Conservation (phyloP, 129 eudicot genomes). For the Pseudognaphalium luteoalbum region DNA sequence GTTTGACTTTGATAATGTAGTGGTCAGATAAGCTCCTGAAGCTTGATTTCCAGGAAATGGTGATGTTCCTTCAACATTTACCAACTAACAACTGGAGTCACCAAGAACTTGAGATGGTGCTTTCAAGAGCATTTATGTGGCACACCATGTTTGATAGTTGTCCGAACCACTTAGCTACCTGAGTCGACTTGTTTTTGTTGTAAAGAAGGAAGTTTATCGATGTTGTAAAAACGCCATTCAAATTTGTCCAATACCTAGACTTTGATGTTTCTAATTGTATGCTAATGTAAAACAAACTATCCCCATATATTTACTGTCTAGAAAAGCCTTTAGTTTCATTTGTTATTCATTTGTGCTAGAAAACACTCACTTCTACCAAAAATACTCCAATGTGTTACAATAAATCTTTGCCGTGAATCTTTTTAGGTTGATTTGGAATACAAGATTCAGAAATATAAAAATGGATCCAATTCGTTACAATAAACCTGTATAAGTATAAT, state of each 20-base stretch:
- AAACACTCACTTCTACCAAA: background rate
- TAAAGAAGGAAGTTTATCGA: constrained; percentile 27
- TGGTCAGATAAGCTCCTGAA: constrained; percentile 87
- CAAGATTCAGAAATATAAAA: no score
- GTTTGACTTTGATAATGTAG: constrained; percentile 41
- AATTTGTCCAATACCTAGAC: background rate
- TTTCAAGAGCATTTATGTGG: constrained; percentile 79
- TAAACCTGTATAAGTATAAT: no score
- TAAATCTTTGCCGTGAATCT: no score
- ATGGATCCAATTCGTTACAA: no score
- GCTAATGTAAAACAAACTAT: constrained; percentile 15
- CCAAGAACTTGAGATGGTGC: constrained; percentile 44
- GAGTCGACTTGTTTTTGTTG: constrained; percentile 22
- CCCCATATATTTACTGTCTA: background rate
- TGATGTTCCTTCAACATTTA: constrained; percentile 95
- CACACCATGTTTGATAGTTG: constrained; percentile 84
- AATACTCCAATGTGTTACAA: no score
- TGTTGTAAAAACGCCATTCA: constrained; percentile 33
- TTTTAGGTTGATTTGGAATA: no score
- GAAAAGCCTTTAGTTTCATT: background rate
- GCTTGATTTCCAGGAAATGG: constrained; percentile 98
- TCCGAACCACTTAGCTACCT: constrained; percentile 84
- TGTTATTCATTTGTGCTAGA: background rate
- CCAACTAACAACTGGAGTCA: constrained; percentile 83
- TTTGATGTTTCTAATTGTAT: constrained; percentile 30